These are phyloP conservation scores for Cryphonectria japonica DNA, from an alignment of 2,329 filamentous ascomycete genomes.

Conservation along the genomic window DNA sequence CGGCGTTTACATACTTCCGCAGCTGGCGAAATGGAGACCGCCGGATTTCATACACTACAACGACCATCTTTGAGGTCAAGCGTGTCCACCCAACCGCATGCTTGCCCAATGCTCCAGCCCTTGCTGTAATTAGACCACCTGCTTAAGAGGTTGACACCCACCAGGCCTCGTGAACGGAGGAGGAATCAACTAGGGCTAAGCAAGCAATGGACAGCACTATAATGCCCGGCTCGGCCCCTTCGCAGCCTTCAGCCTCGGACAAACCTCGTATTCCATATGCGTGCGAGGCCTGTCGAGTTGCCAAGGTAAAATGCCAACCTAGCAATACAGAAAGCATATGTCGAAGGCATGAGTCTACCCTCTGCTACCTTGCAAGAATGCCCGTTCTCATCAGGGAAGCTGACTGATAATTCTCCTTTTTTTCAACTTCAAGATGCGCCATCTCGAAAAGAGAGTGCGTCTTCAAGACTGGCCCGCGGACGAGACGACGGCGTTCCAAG, in stretches of 20 bases:
- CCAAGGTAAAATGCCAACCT: slow-evolving; percentile 58
- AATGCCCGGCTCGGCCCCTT: not conserved
- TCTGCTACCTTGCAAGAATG: not conserved
- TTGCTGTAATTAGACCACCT: too few species aligned
- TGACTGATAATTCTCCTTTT: slow-evolving; percentile 5
- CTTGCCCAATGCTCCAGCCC: too few species aligned
- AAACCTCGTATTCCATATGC: slow-evolving; percentile 48
- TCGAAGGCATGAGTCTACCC: slow-evolving; percentile 47
- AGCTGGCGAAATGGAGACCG: not conserved
- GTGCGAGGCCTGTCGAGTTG: slow-evolving; percentile 57
- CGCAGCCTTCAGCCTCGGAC: slow-evolving; percentile 18
- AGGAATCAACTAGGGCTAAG: not conserved
- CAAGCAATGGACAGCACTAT: slow-evolving; percentile 8
- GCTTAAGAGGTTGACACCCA: not conserved
- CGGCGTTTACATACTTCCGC: slow-evolving; percentile 7
- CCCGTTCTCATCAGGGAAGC: not conserved
- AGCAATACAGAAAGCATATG: slow-evolving; percentile 54
- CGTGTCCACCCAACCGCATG: not conserved
- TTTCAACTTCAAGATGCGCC: slow-evolving; percentile 46
- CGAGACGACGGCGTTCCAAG: slow-evolving; percentile 49
- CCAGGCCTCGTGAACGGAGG: not conserved
- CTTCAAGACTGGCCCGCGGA: slow-evolving; percentile 54
- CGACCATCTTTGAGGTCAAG: not conserved
- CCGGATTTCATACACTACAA: too few species aligned
- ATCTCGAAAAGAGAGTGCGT: slow-evolving; percentile 58